Percentiles rank a stretch among this genome's conserved stretches.
These are phyloP conservation scores for Hirsutella thompsonii DNA, from an alignment of 2,329 filamentous ascomycete genomes.

Conservation along the genomic window DNA sequence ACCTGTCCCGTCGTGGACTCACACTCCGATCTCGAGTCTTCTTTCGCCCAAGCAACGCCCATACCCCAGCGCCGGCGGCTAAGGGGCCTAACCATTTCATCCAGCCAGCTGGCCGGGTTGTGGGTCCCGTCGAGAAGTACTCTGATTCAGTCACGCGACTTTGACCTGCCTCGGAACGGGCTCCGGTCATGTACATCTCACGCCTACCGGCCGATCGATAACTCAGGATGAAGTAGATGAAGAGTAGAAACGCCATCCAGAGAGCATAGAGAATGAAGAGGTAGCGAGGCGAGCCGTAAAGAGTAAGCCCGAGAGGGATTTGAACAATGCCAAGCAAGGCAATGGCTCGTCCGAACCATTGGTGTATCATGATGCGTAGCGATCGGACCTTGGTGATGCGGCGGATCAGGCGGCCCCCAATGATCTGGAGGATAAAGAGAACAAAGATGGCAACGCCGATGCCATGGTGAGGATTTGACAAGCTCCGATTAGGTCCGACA, in stretches of 20 bases:
- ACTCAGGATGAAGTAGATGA: slow-evolving; percentile 69
- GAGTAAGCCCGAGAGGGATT: slow-evolving; percentile 74
- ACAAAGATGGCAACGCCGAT: slow-evolving; percentile 72
- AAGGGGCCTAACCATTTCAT: slow-evolving; percentile 38
- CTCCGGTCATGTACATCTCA: slow-evolving; percentile 41
- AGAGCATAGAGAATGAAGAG: slow-evolving; percentile 79
- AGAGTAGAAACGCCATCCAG: slow-evolving; percentile 59
- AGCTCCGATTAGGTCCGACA: slow-evolving; percentile 56
- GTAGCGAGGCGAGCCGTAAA: slow-evolving; percentile 80
- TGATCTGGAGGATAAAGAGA: slow-evolving; percentile 55
- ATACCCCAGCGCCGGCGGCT: slow-evolving; percentile 36
- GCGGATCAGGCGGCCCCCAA: slow-evolving; percentile 54
- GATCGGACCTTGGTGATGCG: slow-evolving; percentile 36
- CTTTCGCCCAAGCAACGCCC: slow-evolving; percentile 32
- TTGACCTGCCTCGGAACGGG: slow-evolving; percentile 37
- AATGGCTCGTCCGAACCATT: slow-evolving; percentile 71
- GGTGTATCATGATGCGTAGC: slow-evolving; percentile 56
- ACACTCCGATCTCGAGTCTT: slow-evolving; percentile 25
- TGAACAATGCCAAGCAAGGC: slow-evolving; percentile 76
- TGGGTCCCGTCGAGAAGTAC: slow-evolving; percentile 22
- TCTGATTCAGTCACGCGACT: slow-evolving; percentile 27
- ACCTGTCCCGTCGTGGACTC: slow-evolving; percentile 27
- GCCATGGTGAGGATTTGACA: slow-evolving; percentile 75
- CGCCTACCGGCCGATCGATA: slow-evolving; percentile 48
- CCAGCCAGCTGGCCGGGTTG: slow-evolving; percentile 16